Conservation (phyloP, 495 filamentous ascomycete species). For the Trichoderma erinaceum region DNA sequence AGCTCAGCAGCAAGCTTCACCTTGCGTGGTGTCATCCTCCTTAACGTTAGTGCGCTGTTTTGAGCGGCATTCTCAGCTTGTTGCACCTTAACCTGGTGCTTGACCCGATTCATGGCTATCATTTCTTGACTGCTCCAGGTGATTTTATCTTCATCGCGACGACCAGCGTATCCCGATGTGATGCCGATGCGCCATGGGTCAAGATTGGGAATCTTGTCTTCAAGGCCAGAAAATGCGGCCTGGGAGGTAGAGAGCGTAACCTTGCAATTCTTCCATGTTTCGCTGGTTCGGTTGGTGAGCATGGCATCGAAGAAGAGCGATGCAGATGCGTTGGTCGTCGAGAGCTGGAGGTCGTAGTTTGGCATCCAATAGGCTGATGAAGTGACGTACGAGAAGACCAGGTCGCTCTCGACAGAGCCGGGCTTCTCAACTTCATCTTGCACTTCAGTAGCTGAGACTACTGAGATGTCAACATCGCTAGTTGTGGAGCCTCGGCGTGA, state of each 20-base stretch:
- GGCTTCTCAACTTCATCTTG: constrained; percentile 21
- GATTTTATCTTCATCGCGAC: constrained; percentile 17
- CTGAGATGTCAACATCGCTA: constrained; percentile 27
- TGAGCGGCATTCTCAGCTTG: not conserved
- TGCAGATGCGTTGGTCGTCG: constrained; percentile 49
- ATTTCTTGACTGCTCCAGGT: constrained; percentile 28
- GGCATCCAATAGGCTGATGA: constrained; percentile 57
- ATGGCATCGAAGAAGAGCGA: constrained; percentile 57
- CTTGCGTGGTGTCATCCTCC: too few relatives aligned
- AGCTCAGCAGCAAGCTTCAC: too few relatives aligned
- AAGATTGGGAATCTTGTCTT: constrained; percentile 52
- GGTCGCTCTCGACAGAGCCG: constrained; percentile 32
- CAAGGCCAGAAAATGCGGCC: constrained; percentile 54
- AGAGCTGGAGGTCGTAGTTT: constrained; percentile 59
- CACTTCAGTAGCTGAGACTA: constrained; percentile 23
- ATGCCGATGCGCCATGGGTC: constrained; percentile 56
- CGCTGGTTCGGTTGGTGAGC: constrained; percentile 57
- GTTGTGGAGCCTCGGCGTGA: constrained; percentile 52
- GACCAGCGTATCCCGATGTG: constrained; percentile 17
- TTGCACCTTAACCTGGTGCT: not conserved
- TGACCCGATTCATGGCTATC: not conserved
- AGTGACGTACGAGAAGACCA: constrained; percentile 60
- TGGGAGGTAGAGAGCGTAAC: constrained; percentile 64
- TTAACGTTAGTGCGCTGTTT: not conserved
- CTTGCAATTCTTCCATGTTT: constrained; percentile 61